These are phyloP conservation scores for Ilyonectria robusta DNA, from an alignment of 2,329 filamentous ascomycete genomes.

Conservation along the genomic window DNA sequence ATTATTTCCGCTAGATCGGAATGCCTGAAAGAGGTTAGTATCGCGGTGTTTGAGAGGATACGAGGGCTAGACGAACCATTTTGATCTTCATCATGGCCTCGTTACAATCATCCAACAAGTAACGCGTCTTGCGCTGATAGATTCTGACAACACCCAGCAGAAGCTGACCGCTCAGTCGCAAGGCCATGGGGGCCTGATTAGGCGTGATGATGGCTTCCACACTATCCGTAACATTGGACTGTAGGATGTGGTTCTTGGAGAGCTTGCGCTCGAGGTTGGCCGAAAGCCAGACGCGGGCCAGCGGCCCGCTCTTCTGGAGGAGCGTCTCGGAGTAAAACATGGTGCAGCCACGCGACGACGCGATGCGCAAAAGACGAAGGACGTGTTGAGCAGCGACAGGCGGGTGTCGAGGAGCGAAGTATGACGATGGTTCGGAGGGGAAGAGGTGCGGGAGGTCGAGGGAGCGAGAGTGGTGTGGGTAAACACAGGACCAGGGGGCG, in stretches of 20 bases:
- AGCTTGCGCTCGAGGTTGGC: constrained; percentile 99
- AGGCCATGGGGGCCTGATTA: constrained; percentile 92
- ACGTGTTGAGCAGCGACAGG: constrained; percentile 25
- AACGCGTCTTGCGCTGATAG: constrained; percentile 96
- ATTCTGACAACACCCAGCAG: constrained; percentile 96
- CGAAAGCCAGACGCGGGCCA: constrained; percentile 98
- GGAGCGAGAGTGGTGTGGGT: constrained; percentile 46
- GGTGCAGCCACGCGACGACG: constrained; percentile 53
- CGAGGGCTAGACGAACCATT: constrained; percentile 75
- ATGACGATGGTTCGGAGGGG: constrained; percentile 33
- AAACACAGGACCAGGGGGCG: constrained; percentile 52
- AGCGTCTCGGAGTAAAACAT: constrained; percentile 99
- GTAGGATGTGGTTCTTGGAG: constrained; percentile 94
- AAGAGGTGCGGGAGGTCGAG: constrained; percentile 28
- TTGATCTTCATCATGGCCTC: constrained; percentile 98
- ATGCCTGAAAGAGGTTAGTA: constrained; percentile 75
- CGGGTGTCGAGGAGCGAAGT: constrained; percentile 24
- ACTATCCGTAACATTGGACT: constrained; percentile 94
- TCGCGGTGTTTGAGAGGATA: background rate
- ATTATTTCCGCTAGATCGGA: constrained; percentile 93
- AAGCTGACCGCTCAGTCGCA: constrained; percentile 94
- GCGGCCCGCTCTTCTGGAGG: constrained; percentile 94
- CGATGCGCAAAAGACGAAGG: constrained; percentile 47
- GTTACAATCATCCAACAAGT: constrained; percentile 96
- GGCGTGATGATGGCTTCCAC: constrained; percentile 95